Base-by-base conservation (phyloP, 225 moss, liverwort and hornwort genomes). In the Physcomitrellopsis africana region DNA sequence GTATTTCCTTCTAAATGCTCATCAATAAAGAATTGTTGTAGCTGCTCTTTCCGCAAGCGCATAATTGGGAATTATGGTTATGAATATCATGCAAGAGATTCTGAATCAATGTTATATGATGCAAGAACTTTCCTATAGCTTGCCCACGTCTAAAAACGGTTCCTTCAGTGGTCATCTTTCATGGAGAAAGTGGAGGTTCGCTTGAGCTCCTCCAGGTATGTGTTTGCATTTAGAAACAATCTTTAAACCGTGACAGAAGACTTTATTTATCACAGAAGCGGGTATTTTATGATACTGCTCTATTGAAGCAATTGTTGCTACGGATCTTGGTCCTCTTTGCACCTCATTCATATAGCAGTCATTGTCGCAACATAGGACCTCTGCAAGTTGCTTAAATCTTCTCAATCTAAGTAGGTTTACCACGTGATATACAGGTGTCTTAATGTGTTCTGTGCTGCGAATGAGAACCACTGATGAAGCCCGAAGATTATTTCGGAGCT, bases 101-200 rank as follows among this genome's bases (percentile, higher is more conserved):
- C 67, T 78, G 68, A 85, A 77, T 44, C 22, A 10, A 66, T 72
- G 72, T 58, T 8, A 75, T 59, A 19, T 72, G 27, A 63, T 74
- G 29, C 13, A 69, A 69, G 46, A 53, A 63, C 27, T 45, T 68
- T 53, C 47, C 51, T 74, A 44, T 92, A 91, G 95, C 89, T 58
- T 99, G 95, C 67, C 95, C 99, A 27, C 77, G 86, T 49, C 72
- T 99, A 63, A 77, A 55, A 70, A 85, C 64, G 51, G 85, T 93
- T 76, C 84, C 85, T 41, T 83, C 87, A 57, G 99, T 93, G 65
- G 86, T 87, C 18, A 71, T 99, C 82, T 88, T 99, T 64, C 99
- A 99, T 76, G 99, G 99, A 68, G 99, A 99, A 81, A 73, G 87
- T 69, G 93, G 82, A 67, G 83, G 76, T 51, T 93, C 99, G n/a